These are phyloP conservation scores for Cornus florida DNA, from an alignment of 148 eudicot genomes.

Conservation along the genomic window DNA sequence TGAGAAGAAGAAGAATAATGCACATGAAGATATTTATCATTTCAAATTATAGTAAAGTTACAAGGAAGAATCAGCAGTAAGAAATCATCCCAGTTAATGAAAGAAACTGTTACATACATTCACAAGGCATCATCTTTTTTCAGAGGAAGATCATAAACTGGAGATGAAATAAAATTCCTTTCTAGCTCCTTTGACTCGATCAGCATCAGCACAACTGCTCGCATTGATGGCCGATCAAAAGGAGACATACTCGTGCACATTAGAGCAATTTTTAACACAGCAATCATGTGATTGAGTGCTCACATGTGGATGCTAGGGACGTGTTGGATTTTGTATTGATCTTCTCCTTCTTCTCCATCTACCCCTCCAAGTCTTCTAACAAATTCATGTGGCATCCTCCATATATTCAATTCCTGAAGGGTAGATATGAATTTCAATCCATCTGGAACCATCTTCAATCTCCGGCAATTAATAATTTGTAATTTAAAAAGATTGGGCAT, in stretches of 20 bases:
- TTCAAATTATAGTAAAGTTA: constrained; percentile 13
- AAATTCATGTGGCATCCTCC: too few relatives aligned
- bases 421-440: too few relatives aligned
- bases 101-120: constrained; percentile 19
- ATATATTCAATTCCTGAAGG: too few relatives aligned
- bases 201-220: constrained; percentile 87
- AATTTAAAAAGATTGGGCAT: not conserved
- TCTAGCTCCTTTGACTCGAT: constrained; percentile 69
- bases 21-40: constrained; percentile 20
- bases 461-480: too few relatives aligned
- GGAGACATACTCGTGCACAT: constrained; percentile 86
- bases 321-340: too few relatives aligned
- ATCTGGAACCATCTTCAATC: too few relatives aligned
- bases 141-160: constrained; percentile 45
- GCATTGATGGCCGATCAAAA: constrained; percentile 80
- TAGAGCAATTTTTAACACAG: constrained; percentile 73
- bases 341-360: too few relatives aligned
- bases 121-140: constrained; percentile 42
- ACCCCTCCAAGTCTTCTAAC: too few relatives aligned
- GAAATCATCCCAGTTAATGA: constrained; percentile 18
- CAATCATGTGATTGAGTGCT: constrained; percentile 58
- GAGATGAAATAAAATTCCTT: constrained; percentile 35
- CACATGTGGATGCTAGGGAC: too few relatives aligned
- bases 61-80: constrained; percentile 35
- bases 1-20: constrained; percentile 8